These are phyloP conservation scores for Esteya vermicola DNA, from an alignment of 2,329 filamentous ascomycete genomes.

Conservation along the genomic window DNA sequence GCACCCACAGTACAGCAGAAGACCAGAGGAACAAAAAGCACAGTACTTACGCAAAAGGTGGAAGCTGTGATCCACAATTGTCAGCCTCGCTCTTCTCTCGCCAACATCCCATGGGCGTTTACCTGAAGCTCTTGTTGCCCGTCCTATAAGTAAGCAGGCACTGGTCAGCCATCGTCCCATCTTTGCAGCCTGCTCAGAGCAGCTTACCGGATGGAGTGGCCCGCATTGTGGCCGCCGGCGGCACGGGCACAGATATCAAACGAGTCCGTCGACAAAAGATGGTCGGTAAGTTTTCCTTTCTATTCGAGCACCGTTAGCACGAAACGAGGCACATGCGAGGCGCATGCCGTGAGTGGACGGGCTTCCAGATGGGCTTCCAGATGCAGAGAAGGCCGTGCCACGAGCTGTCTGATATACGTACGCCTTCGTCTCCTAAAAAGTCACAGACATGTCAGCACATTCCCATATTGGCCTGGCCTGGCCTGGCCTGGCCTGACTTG, in stretches of 20 bases:
- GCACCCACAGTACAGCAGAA: constrained; percentile 15
- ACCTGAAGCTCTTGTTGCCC: constrained; percentile 11
- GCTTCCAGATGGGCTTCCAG: too few relatives aligned
- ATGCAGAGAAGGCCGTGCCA: too few relatives aligned
- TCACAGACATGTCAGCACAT: neutral
- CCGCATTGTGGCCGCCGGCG: constrained; percentile 47
- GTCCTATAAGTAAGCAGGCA: constrained; percentile 3
- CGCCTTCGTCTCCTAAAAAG: constrained; percentile 7
- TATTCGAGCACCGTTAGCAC: neutral
- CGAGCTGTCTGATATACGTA: too few relatives aligned
- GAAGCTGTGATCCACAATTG: constrained; percentile 6
- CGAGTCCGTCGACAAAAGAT: constrained; percentile 8
- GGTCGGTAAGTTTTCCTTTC: constrained; percentile 13
- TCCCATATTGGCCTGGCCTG: too few relatives aligned
- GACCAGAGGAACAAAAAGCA: neutral
- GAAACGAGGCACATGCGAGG: too few relatives aligned
- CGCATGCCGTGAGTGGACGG: too few relatives aligned
- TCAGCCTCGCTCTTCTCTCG: too few relatives aligned
- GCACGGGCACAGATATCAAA: constrained; percentile 37
- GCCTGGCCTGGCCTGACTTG: too few relatives aligned
- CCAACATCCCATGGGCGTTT: neutral
- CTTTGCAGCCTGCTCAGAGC: neutral
- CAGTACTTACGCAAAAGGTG: constrained; percentile 18
- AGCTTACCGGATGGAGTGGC: constrained; percentile 25
- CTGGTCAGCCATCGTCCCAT: neutral